phyloP scores from a whole-genome alignment of 2,329 filamentous ascomycete species.

The Huntiella bhutanensis region DNA sequence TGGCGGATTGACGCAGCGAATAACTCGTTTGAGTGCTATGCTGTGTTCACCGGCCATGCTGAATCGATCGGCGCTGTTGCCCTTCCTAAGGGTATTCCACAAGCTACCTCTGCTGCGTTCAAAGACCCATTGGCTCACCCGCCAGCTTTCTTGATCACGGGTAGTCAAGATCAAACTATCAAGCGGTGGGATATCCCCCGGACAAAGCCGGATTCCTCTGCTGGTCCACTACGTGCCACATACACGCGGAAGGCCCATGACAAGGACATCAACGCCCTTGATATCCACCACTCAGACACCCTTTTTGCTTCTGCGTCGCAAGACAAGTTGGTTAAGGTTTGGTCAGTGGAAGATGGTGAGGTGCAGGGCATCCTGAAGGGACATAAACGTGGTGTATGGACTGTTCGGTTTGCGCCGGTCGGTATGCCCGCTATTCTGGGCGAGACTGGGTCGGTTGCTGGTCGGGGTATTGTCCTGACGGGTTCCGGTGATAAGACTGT shows the following conservation, averaged over 20 bases:
- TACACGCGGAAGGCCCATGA: conserved; percentile 94
- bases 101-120: conserved; percentile 49
- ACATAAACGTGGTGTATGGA: conserved; percentile 91
- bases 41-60: conserved; percentile 74
- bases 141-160: conserved; percentile 70
- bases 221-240: conserved; percentile 40
- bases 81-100: conserved; percentile 51
- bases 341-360: conserved; percentile 77
- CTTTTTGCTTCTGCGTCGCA: conserved; percentile 92
- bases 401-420: conserved; percentile 71
- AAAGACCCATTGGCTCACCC: conserved; percentile 59
- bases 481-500: conserved; percentile 92
- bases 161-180: conserved; percentile 86
- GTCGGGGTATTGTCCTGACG: conserved; percentile 68
- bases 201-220: conserved; percentile 22
- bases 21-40: conserved; percentile 59
- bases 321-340: conserved; percentile 93
- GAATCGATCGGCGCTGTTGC: conserved; percentile 85
- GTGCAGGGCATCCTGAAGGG: conserved; percentile 80
- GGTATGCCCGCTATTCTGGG: conserved; percentile 55
- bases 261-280: conserved; percentile 94
- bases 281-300: conserved; percentile 53
- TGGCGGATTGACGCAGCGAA: conserved; percentile 70
- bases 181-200: conserved; percentile 79
- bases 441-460: conserved; percentile 52